Percentiles rank a stretch among this genome's conserved stretches.
These are phyloP conservation scores for Aspergillus eucalypticola DNA, from an alignment of 2,329 filamentous ascomycete genomes.

Conservation along the genomic window DNA sequence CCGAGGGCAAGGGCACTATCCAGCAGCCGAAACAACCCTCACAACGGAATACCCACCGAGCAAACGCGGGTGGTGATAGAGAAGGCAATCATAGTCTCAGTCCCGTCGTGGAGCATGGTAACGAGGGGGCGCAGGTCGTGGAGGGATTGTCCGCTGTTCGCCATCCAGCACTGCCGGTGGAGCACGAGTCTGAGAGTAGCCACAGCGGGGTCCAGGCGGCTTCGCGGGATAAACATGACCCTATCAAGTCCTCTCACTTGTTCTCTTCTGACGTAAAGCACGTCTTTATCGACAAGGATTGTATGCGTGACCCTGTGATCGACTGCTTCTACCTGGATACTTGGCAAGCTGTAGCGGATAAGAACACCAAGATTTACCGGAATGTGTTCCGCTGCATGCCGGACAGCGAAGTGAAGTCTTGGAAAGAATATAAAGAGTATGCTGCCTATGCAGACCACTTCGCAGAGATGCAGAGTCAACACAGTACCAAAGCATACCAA, in stretches of 20 bases:
- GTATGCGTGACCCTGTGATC: slow-evolving; percentile 88
- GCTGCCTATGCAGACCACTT: slow-evolving; percentile 76
- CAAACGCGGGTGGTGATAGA: slow-evolving; percentile 18
- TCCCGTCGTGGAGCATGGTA: slow-evolving; percentile 19
- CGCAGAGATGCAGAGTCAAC: slow-evolving; percentile 63
- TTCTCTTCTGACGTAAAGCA: slow-evolving; percentile 67
- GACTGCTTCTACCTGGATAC: slow-evolving; percentile 81
- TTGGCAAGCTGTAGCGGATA: slow-evolving; percentile 83
- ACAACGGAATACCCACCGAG: slow-evolving; percentile 34
- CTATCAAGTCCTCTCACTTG: slow-evolving; percentile 50
- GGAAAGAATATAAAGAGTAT: slow-evolving; percentile 90
- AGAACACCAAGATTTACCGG: slow-evolving; percentile 93
- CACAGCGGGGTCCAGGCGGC: slow-evolving; percentile 65
- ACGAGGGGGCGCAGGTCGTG: slow-evolving; percentile 24
- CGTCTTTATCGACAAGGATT: slow-evolving; percentile 79
- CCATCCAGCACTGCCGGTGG: slow-evolving; percentile 67
- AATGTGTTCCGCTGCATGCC: slow-evolving; percentile 96
- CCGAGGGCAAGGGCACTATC: slow-evolving; percentile 65
- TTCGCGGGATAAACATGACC: slow-evolving; percentile 48
- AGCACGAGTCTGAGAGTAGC: slow-evolving; percentile 82
- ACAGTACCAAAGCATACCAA: slow-evolving; percentile 50
- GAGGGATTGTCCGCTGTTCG: slow-evolving; percentile 40
- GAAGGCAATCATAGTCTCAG: slow-evolving; percentile 21
- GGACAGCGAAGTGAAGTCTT: slow-evolving; percentile 88
- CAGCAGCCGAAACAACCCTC: slow-evolving; percentile 51